These are phyloP conservation scores for Pseudopyricularia cyperi DNA, from an alignment of 2,329 filamentous ascomycete genomes.

Conservation along the genomic window DNA sequence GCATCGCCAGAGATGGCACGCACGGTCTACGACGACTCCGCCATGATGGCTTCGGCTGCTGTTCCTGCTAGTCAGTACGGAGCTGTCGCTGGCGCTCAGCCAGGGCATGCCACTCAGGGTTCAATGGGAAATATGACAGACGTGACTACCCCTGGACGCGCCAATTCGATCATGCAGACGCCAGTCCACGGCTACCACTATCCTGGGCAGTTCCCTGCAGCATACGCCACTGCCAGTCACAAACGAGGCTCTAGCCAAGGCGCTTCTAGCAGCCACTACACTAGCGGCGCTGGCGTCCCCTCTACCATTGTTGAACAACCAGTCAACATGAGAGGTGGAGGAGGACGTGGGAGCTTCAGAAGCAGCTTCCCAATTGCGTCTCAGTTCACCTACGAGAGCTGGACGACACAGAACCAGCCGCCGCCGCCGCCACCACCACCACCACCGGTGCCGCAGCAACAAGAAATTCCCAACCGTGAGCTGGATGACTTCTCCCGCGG, in stretches of 20 bases:
- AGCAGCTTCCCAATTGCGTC: not conserved
- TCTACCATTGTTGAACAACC: constrained; percentile 2
- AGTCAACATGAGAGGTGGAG: constrained; percentile 11
- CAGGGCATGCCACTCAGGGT: not conserved
- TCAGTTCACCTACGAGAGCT: not conserved
- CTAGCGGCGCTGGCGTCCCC: constrained; percentile 3
- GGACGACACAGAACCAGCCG: not conserved
- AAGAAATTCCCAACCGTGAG: constrained; percentile 14
- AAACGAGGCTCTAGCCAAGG: not conserved
- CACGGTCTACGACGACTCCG: not conserved
- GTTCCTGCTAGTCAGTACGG: not conserved
- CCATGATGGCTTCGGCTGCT: not conserved
- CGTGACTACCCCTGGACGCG: constrained; percentile 1
- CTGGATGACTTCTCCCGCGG: constrained; percentile 32
- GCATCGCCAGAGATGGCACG: not conserved
- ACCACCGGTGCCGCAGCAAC: too few species aligned
- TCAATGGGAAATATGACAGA: not conserved
- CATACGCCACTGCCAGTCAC: constrained; percentile 8
- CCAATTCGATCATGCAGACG: constrained; percentile 1
- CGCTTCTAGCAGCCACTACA: not conserved
- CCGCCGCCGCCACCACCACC: not conserved
- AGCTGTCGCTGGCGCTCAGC: not conserved
- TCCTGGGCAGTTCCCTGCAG: constrained; percentile 10
- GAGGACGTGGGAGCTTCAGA: constrained; percentile 6
- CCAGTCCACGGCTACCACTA: constrained; percentile 9